phyloP scores from a whole-genome alignment of 2,329 filamentous ascomycete genomes.

The Botrytis aclada region DNA sequence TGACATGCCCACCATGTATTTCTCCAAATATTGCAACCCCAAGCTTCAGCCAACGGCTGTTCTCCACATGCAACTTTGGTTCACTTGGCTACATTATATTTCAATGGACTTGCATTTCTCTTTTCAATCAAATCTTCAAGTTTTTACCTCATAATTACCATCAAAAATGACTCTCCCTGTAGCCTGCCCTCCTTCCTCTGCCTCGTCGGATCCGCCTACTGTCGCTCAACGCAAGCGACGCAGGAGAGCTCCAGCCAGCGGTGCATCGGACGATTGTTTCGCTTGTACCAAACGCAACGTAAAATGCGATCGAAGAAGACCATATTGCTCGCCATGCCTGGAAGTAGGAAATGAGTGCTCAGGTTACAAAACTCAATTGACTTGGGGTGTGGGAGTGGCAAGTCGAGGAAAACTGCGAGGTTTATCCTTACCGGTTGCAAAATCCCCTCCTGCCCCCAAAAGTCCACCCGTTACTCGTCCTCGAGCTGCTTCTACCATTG shows the following conservation, averaged over 20 bases:
- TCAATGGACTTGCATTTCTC: conserved; percentile 18
- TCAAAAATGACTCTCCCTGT: conserved; percentile 37
- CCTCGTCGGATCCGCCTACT: conserved; percentile 32
- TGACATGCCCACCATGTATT: conserved; percentile 27
- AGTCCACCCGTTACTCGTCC: conserved; percentile 35
- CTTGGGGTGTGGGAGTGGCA: conserved; percentile 93
- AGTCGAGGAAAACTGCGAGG: conserved; percentile 93
- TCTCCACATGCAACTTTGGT: conserved; percentile 22
- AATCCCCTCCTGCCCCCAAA: conserved; percentile 49
- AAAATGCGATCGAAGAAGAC: conserved; percentile 86
- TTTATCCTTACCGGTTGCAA: conserved; percentile 70
- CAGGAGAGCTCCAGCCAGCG: conserved; percentile 82
- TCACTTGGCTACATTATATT: conserved; percentile 20
- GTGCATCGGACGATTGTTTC: conserved; percentile 93
- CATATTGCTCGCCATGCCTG: conserved; percentile 93
- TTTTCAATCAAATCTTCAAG: conserved; percentile 11
- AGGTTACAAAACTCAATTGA: conserved; percentile 94
- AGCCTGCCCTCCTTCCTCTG: conserved; percentile 35
- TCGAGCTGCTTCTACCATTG: conserved; percentile 32
- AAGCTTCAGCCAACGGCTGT: conserved; percentile 20
- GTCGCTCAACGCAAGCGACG: conserved; percentile 58
- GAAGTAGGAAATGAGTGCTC: conserved; percentile 90
- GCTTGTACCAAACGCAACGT: conserved; percentile 79
- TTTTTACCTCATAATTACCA: conserved; percentile 16
- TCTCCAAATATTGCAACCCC: conserved; percentile 20